Evolutionary conservation across 2,329 filamentous ascomycete genomes (phyloP).

Genomic region (Aureobasidium sp.): DNA sequence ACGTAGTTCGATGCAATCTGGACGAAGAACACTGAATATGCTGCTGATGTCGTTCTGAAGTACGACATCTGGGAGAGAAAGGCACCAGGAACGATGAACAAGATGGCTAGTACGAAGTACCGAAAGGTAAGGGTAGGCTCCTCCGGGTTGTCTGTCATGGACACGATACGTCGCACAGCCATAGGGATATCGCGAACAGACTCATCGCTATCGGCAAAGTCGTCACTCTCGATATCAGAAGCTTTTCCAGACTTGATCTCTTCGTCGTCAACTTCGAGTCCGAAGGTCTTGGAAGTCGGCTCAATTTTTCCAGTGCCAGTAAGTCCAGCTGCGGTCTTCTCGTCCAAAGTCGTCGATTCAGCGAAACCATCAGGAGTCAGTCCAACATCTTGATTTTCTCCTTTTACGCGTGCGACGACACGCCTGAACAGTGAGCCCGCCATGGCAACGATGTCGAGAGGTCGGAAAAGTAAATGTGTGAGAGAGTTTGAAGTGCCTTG

Average conservation of each 20-base stretch:
- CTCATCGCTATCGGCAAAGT: conserved; percentile 30
- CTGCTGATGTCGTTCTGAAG: conserved; percentile 51
- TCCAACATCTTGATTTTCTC: not conserved
- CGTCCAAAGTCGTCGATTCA: conserved; percentile 5
- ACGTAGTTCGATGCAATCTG: conserved; percentile 52
- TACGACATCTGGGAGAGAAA: conserved; percentile 51
- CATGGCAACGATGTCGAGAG: not conserved
- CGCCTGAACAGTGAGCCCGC: conserved; percentile 1
- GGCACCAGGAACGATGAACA: conserved; percentile 52
- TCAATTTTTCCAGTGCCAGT: conserved; percentile 12
- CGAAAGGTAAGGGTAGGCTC: conserved; percentile 53
- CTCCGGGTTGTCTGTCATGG: conserved; percentile 49
- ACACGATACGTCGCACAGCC: conserved; percentile 51
- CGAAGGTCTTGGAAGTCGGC: conserved; percentile 9
- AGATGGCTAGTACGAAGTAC: conserved; percentile 48
- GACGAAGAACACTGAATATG: conserved; percentile 56
- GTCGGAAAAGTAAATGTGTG: not conserved
- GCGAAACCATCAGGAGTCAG: conserved; percentile 3
- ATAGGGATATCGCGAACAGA: conserved; percentile 44
- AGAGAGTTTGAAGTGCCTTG: not conserved
- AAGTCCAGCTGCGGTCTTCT: not conserved
- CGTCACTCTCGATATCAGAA: conserved; percentile 20
- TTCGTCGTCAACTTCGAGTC: conserved; percentile 14
- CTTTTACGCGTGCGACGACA: conserved; percentile 2
- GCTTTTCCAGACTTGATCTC: not conserved